These are phyloP conservation scores for Chrysanthemum lavandulifolium DNA, from an alignment of 129 eudicot genomes.

Conservation along the genomic window DNA sequence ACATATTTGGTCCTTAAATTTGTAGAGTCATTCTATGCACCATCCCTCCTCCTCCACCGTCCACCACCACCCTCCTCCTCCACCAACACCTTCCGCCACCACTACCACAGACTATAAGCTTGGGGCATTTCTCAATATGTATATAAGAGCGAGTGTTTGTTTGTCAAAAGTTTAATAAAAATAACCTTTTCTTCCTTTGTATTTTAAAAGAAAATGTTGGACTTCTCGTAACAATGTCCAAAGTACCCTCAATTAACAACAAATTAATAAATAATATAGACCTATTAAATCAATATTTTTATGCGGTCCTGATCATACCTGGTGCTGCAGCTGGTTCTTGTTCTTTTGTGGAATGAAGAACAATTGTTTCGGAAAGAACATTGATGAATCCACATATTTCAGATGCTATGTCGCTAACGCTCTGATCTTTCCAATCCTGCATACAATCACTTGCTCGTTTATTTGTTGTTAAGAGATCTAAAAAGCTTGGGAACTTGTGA, in stretches of 20 bases:
- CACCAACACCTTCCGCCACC: no score
- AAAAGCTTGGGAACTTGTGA: background rate
- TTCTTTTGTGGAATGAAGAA: constrained; percentile 83
- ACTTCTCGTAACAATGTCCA: background rate
- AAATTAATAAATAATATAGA: no score
- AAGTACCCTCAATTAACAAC: constrained; percentile 13
- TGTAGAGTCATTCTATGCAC: no score
- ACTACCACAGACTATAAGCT: no score
- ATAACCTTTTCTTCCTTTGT: no score
- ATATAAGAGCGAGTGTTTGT: no score
- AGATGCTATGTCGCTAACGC: constrained; percentile 70
- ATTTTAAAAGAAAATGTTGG: background rate
- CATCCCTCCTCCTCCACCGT: no score
- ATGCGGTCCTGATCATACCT: constrained; percentile 29
- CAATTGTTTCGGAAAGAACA: constrained; percentile 77
- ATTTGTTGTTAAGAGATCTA: background rate
- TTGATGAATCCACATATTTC: constrained; percentile 91
- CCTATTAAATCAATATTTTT: no score
- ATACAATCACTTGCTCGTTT: constrained; percentile 21
- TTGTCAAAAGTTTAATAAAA: no score
- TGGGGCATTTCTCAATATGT: no score
- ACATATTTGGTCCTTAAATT: no score
- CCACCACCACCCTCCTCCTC: no score
- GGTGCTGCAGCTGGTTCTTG: constrained; percentile 61
- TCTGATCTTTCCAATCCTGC: constrained; percentile 86